phyloP scores from a whole-genome alignment of 192 early-diverging fungal species.

The Obelidium mucronatum region DNA sequence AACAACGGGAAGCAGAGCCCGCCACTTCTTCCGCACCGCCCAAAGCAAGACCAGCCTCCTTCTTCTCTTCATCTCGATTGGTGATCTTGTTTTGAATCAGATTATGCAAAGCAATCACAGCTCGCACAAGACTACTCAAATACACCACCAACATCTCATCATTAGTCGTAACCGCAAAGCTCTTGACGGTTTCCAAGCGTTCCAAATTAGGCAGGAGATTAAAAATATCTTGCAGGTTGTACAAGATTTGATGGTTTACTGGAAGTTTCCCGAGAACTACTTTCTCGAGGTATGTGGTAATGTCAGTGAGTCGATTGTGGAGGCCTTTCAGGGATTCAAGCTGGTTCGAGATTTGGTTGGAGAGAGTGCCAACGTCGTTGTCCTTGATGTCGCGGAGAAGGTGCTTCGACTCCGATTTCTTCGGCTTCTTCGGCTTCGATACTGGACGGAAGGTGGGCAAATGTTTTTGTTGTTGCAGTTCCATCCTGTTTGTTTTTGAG shows the following conservation, averaged over 20 bases:
- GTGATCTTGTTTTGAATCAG: slow-evolving; percentile 98
- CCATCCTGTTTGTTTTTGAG: slow-evolving; percentile 77
- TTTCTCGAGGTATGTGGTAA: slow-evolving; percentile 86
- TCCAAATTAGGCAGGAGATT: slow-evolving; percentile 95
- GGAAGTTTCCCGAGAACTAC: slow-evolving; percentile 87
- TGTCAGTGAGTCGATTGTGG: slow-evolving; percentile 83
- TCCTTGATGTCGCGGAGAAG: slow-evolving; percentile 98
- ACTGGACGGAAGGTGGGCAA: slow-evolving; percentile 92
- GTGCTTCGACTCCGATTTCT: slow-evolving; percentile 99
- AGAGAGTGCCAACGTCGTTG: slow-evolving; percentile 92
- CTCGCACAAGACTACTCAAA: slow-evolving; percentile 86
- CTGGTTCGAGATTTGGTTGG: slow-evolving; percentile 92
- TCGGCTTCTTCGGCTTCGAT: slow-evolving; percentile 99
- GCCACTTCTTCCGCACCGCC: neutral
- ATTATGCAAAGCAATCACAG: slow-evolving; percentile 96
- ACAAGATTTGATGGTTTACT: slow-evolving; percentile 95
- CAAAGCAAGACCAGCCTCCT: slow-evolving; percentile 38
- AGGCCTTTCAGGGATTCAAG: slow-evolving; percentile 91
- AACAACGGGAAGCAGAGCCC: slow-evolving; percentile 17
- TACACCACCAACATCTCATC: slow-evolving; percentile 97
- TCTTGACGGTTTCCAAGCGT: slow-evolving; percentile 75
- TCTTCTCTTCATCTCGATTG: slow-evolving; percentile 74
- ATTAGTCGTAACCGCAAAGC: slow-evolving; percentile 94
- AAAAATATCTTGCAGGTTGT: slow-evolving; percentile 99
- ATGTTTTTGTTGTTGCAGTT: slow-evolving; percentile 94